Percentiles rank a stretch among this genome's conserved stretches.
Conservation (phyloP, 768 basidiomycete species). For the Leucogyrophana mollusca region DNA sequence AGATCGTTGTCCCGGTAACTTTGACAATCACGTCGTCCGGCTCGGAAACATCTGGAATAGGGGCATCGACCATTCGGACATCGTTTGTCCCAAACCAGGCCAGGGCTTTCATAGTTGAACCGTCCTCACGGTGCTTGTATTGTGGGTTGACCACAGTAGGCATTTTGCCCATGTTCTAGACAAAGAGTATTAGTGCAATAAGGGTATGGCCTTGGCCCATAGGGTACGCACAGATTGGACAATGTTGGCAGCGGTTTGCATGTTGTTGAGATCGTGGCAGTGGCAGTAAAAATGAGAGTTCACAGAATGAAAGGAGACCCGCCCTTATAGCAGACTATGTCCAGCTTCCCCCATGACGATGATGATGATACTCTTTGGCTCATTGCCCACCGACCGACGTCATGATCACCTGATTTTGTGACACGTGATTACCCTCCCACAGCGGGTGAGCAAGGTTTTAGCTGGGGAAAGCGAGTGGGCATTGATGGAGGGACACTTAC, state of each 20-base stretch:
- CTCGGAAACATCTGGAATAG: constrained; percentile 61
- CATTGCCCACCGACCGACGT: too few relatives aligned
- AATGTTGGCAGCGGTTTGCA: constrained; percentile 30
- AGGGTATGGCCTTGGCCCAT: neutral
- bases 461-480: too few relatives aligned
- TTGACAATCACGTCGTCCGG: constrained; percentile 74
- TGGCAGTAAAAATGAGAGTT: neutral
- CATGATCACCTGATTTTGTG: too few relatives aligned
- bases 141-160: constrained; percentile 42
- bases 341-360: too few relatives aligned
- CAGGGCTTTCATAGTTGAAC: constrained; percentile 63
- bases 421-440: too few relatives aligned
- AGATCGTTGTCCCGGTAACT: constrained; percentile 76
- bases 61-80: constrained; percentile 44
- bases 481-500: too few relatives aligned
- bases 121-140: constrained; percentile 48
- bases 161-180: constrained; percentile 37
- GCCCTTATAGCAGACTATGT: too few relatives aligned
- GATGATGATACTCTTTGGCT: too few relatives aligned
- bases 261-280: too few relatives aligned
- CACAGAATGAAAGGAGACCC: too few relatives aligned
- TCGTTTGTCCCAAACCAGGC: constrained; percentile 63
- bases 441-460: too few relatives aligned
- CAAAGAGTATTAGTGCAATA: neutral
- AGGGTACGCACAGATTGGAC: constrained; percentile 22